Percentiles rank a stretch among this genome's conserved stretches.
Conservation (phyloP, 805 yeast genomes). For the Saccharomycopsis microspora region DNA sequence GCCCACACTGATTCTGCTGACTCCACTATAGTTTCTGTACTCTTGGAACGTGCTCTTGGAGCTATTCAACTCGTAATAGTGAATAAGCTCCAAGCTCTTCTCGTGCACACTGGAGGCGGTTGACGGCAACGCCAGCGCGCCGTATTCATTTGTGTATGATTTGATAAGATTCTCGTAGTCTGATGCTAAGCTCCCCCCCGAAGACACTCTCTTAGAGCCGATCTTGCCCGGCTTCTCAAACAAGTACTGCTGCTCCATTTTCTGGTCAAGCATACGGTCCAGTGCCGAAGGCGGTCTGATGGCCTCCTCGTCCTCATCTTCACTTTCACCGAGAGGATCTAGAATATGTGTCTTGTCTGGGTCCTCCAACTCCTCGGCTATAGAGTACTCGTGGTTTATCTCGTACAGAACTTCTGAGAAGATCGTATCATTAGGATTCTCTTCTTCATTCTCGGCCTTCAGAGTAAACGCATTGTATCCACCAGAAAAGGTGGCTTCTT, state of each 20-base stretch:
- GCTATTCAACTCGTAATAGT: slow-evolving; percentile 3
- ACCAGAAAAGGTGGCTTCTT: neutral
- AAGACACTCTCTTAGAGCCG: too few species aligned
- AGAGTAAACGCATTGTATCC: neutral
- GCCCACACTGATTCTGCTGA: too few species aligned
- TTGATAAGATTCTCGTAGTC: slow-evolving; percentile 3
- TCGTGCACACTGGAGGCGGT: neutral
- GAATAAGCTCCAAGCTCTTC: slow-evolving; percentile 6
- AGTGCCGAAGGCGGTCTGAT: too few species aligned
- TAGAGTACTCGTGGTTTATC: slow-evolving; percentile 7
- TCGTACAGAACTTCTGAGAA: too few species aligned
- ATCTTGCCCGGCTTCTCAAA: too few species aligned
- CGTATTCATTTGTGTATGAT: neutral
- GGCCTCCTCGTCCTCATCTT: neutral
- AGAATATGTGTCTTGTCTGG: neutral
- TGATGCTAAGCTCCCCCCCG: neutral
- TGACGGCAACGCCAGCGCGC: neutral
- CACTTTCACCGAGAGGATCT: neutral
- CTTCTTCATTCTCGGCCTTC: neutral
- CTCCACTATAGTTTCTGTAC: neutral
- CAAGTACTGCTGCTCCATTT: neutral
- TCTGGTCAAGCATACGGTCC: neutral
- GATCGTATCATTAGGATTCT: neutral
- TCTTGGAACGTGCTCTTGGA: neutral
- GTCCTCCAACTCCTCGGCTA: slow-evolving; percentile 1